These are phyloP conservation scores for Kwoniella botswanensis DNA, from an alignment of 768 basidiomycete genomes.

Conservation along the genomic window DNA sequence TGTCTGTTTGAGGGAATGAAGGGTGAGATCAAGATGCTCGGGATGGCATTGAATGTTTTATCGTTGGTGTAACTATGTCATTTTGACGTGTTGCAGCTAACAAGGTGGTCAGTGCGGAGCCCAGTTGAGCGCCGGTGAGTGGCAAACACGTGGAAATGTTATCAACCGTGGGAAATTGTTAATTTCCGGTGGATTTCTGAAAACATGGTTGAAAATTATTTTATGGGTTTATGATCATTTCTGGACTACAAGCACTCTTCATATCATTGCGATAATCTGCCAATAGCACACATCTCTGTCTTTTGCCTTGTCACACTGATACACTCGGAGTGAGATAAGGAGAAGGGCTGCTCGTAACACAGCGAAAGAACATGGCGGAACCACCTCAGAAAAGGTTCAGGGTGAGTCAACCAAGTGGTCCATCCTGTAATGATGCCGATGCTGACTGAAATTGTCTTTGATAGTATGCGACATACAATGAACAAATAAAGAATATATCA, in stretches of 20 bases:
- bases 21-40: neutral
- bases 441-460: neutral
- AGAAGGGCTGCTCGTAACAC: neutral
- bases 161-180: constrained; percentile 12
- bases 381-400: constrained; percentile 51
- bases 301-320: neutral
- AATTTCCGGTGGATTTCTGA: constrained; percentile 10
- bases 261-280: neutral
- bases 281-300: neutral
- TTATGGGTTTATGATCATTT: too few species aligned
- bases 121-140: neutral
- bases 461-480: constrained; percentile 53
- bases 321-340: neutral
- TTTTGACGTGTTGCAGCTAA: constrained; percentile 10
- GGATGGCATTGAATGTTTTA: neutral
- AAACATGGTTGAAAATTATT: constrained; percentile 2
- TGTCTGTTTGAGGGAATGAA: neutral
- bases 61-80: neutral
- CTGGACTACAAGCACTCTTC: neutral
- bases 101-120: constrained; percentile 10
- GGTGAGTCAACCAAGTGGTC: constrained; percentile 27
- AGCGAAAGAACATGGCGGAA: constrained; percentile 34
- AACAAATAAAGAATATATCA: constrained; percentile 52
- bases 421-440: neutral
- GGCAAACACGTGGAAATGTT: constrained; percentile 12